A percentile compares a stretch with the other conserved stretches of the same genome.
Conservation (phyloP, 805 yeast genomes). For the Brettanomyces sp. region DNA sequence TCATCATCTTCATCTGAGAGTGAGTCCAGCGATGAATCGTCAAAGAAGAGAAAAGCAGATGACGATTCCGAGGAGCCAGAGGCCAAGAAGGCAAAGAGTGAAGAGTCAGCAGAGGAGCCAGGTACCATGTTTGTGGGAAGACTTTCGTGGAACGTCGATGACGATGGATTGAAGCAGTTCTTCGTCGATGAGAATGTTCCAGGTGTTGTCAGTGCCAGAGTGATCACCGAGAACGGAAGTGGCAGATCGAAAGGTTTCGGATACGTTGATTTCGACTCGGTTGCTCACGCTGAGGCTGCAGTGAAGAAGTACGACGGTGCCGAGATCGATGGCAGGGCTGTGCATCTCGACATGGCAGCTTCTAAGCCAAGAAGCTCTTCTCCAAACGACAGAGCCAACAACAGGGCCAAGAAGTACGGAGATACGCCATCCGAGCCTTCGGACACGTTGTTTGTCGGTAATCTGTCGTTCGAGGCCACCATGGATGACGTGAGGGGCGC, state of each 20-base stretch:
- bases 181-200: constrained; percentile 56
- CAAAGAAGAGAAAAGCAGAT: neutral
- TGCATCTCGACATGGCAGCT: constrained; percentile 87
- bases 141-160: constrained; percentile 95
- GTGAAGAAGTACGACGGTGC: constrained; percentile 76
- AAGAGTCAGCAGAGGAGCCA: constrained; percentile 46
- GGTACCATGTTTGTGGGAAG: constrained; percentile 94
- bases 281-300: constrained; percentile 78
- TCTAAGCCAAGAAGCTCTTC: constrained; percentile 57
- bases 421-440: constrained; percentile 88
- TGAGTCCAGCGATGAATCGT: constrained; percentile 13
- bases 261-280: constrained; percentile 85
- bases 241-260: constrained; percentile 95
- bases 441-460: constrained; percentile 93
- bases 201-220: constrained; percentile 84
- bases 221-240: constrained; percentile 77
- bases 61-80: constrained; percentile 27
- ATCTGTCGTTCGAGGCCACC: constrained; percentile 83
- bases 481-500: constrained; percentile 67
- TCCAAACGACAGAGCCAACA: constrained; percentile 42
- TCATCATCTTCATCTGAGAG: constrained; percentile 18
- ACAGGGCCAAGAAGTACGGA: constrained; percentile 85
- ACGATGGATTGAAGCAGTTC: constrained; percentile 84
- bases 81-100: constrained; percentile 39
- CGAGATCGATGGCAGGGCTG: constrained; percentile 95